Evolutionary conservation across 1,284 basidiomycete species (phyloP).

Genomic region (Cystobasidiaceae sp.): DNA sequence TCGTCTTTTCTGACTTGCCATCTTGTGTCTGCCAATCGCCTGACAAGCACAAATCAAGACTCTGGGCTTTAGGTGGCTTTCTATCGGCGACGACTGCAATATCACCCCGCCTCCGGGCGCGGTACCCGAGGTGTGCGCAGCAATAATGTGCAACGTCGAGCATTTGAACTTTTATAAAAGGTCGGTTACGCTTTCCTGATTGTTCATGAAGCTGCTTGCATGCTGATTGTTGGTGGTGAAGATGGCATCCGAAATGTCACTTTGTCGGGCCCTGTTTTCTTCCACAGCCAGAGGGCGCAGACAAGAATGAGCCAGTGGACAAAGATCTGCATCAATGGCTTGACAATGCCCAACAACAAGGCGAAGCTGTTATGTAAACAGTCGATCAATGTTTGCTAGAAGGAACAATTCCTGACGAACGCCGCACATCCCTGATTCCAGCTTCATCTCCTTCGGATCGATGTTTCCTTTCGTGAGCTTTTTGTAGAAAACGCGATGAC

Average conservation of each 20-base stretch:
- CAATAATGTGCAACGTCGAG: constrained; percentile 21
- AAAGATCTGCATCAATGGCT: neutral
- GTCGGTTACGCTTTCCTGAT: constrained; percentile 10
- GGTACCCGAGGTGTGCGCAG: constrained; percentile 13
- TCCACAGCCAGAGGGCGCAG: too few relatives aligned
- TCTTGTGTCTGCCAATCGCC: neutral
- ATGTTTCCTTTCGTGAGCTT: constrained; percentile 26
- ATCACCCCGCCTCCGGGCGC: constrained; percentile 20
- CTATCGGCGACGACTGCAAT: constrained; percentile 3
- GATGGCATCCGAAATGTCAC: constrained; percentile 8
- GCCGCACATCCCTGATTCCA: neutral
- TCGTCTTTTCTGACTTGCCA: neutral
- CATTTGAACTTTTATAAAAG: constrained; percentile 15
- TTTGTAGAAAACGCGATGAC: neutral
- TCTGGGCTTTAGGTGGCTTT: constrained; percentile 17
- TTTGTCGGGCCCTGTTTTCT: constrained; percentile 17
- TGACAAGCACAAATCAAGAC: neutral
- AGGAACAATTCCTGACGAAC: neutral
- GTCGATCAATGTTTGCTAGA: neutral
- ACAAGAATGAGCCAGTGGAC: neutral
- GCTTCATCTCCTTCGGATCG: constrained; percentile 29
- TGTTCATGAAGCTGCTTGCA: too few relatives aligned
- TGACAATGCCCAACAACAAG: neutral
- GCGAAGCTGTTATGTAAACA: constrained; percentile 4
- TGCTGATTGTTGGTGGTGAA: too few relatives aligned